Conservation (phyloP, 768 basidiomycete genomes). For the Goffeauzyma gilvescens region DNA sequence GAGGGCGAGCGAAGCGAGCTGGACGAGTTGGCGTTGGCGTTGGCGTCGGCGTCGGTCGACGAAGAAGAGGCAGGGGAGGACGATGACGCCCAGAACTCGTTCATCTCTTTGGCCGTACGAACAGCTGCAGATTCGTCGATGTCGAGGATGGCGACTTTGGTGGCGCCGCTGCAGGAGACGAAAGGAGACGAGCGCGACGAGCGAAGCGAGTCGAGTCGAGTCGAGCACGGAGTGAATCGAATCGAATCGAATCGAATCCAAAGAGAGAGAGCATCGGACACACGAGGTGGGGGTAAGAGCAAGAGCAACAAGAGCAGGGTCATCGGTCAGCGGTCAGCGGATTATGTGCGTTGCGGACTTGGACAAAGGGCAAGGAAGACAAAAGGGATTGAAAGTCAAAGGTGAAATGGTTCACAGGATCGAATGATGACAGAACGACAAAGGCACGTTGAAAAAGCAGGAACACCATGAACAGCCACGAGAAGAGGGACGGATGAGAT, state of each 20-base stretch:
- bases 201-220: not conserved
- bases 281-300: not conserved
- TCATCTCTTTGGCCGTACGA: slow-evolving; percentile 50
- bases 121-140: slow-evolving; percentile 52
- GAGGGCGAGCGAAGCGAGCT: not conserved
- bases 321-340: not conserved
- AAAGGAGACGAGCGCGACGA: not conserved
- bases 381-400: too few relatives aligned
- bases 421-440: too few relatives aligned
- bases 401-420: too few relatives aligned
- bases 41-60: slow-evolving; percentile 6
- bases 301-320: not conserved
- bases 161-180: slow-evolving; percentile 46
- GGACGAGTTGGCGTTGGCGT: slow-evolving; percentile 6
- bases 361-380: too few relatives aligned
- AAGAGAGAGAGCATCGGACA: too few relatives aligned
- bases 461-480: too few relatives aligned
- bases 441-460: too few relatives aligned
- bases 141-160: slow-evolving; percentile 61
- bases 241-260: slow-evolving; percentile 1
- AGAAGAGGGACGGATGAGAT: too few relatives aligned
- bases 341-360: not conserved
- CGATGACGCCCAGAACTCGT: slow-evolving; percentile 19
- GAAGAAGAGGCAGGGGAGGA: slow-evolving; percentile 4
- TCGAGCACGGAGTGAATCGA: not conserved